Evolutionary conservation across 257 asterid species (phyloP), one percentile per base, ranked within the genome.

Genomic region (Agastache rugosa): DNA sequence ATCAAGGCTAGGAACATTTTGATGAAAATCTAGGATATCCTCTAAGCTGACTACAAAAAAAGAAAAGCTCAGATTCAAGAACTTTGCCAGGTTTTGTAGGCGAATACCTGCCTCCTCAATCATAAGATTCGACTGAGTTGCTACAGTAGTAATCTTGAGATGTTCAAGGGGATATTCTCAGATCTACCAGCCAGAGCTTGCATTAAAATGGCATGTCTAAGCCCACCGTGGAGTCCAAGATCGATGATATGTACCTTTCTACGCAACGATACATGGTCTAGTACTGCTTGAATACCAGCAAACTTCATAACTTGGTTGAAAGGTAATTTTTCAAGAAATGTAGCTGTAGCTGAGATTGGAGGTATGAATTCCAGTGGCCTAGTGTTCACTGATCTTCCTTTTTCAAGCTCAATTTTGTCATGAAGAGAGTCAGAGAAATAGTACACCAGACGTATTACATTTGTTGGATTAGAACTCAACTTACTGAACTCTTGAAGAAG

Each of bases 131-230:
- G 87, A 51, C 31, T 72, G 68, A 9, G 76, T 76, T 48, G 87
- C 83, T 4, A 87, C 25, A 25, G 84, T 81, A 47, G 88, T 88
- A 39, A 86, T 75, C 86, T 74, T 86, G 20, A 88, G 77, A 72
- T 77, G 84, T 37, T 81, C 78, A n/a, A 41, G 17, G 19, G 7
- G 17, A 41, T 20, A 23, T 71, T 41, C 63, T 41, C 63, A 76
- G 19, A 59, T 78, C 19, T 71, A 31, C 11, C 45, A 63, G 62
- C 78, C 53, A 62, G 80, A 39, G 23, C 55, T 39, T 23, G 84
- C 84, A 67, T 84, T 79, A 29, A 15, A 80, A 72, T 1, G 76
- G 41, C 63, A 2, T 63, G 63, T 86, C 79, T 14, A 78, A 59
- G 14, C 59, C 82, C 11, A 31, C 75, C 65, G 75, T 11, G 51